Percentiles rank a stretch among this genome's conserved stretches.
Evolutionary conservation across 805 yeast genomes (phyloP).

Genomic region (Teunomyces tritomae): DNA sequence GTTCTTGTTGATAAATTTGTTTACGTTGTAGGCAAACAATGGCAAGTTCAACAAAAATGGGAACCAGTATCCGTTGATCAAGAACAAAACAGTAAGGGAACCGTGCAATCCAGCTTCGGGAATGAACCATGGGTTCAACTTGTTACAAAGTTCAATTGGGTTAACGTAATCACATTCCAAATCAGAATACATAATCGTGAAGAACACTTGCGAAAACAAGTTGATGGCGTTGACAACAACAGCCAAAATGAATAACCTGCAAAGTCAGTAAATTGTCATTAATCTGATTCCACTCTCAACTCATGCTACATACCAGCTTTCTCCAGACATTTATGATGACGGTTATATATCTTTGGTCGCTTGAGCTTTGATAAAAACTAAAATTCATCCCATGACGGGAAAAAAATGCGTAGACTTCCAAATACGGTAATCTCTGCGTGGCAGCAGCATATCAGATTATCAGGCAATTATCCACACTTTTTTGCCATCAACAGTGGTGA

Average conservation of each 20-base stretch:
- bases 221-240: slow-evolving; percentile 83
- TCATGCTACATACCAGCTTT: slow-evolving; percentile 24
- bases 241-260: slow-evolving; percentile 66
- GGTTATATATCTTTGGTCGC: not conserved
- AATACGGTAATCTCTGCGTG: not conserved
- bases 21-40: slow-evolving; percentile 75
- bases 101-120: slow-evolving; percentile 90
- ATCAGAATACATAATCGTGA: slow-evolving; percentile 93
- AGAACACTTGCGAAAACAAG: slow-evolving; percentile 88
- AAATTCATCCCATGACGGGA: slow-evolving; percentile 1
- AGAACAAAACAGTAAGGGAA: slow-evolving; percentile 62
- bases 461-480: not conserved
- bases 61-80: slow-evolving; percentile 91
- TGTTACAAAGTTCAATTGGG: slow-evolving; percentile 94
- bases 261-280: not conserved
- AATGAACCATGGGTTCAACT: slow-evolving; percentile 80
- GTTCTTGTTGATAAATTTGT: slow-evolving; percentile 74
- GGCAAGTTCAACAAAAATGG: slow-evolving; percentile 82
- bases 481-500: too few species aligned
- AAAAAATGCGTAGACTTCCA: slow-evolving; percentile 2
- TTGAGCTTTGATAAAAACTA: not conserved
- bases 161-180: slow-evolving; percentile 95
- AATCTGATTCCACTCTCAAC: not conserved
- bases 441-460: not conserved
- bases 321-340: slow-evolving; percentile 21